Base-by-base conservation (phyloP, 768 basidiomycete species). In the Gymnopilus junonius region DNA sequence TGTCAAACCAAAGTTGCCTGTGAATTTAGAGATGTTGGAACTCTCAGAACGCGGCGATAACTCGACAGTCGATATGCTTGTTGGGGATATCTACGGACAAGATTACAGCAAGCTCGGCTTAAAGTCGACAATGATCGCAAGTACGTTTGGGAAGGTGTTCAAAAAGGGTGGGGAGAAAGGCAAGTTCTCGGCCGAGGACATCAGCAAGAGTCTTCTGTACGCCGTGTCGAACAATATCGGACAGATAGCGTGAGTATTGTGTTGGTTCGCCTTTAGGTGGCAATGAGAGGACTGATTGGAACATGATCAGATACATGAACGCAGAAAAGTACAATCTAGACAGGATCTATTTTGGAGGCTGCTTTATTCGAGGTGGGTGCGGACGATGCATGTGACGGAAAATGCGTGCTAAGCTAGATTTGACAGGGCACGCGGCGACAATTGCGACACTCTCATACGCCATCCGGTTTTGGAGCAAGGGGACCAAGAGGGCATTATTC, bases 191-290 rank as follows among this genome's bases (percentile, higher is more conserved):
- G 85, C 95, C 3, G 94, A 98, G 77, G 97, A 99, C 72, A 95
- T 99, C 73, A 94, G 93, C 75, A 89, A 89, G 75, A 95, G 94
- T 77, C 79, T 99, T 74, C 82, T 99, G 32, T 99, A 98, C 75
- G 97, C 96, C 15, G 87, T 99, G 64, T 96, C 94, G 70, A 99
- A 99, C 79, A 99, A 99, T 76, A 99, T 99, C 68, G 97, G 97
- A 15, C 97, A 99, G 77, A 98, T 99, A 79, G 97, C 97, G 97
- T 99, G 77, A 75, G 95, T 91, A 46, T 39, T 8, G 5, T 27
- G 40, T 42, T 34, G 34, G 32, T 42, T 42, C 46, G 25, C 48
- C 53, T 46, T 45, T 31, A 17, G 31, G 25, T 58, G 58, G 54
- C n/a, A 59, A 39, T 58, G 27, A 56, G 39, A 6, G 17, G 57